A percentile compares a stretch with the other conserved stretches of the same genome.
phyloP scores from a whole-genome alignment of 768 basidiomycete genomes.

The Tubosaeta sp. region DNA sequence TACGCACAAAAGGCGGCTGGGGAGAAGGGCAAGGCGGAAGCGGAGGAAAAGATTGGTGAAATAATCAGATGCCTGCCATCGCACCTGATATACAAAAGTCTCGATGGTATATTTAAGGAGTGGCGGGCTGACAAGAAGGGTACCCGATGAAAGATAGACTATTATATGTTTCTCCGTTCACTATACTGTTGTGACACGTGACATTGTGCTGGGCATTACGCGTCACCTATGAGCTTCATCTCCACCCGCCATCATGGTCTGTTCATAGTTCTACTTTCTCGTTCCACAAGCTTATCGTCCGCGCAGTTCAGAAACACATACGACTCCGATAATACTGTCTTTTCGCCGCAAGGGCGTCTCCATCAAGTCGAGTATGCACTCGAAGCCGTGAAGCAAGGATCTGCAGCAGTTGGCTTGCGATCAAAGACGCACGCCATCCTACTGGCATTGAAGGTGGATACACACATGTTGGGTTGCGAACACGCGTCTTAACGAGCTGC shows the following conservation, averaged over 20 bases:
- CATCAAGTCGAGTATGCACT: slow-evolving; percentile 99
- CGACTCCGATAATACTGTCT: slow-evolving; percentile 98
- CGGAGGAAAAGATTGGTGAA: slow-evolving; percentile 77
- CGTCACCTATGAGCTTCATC: slow-evolving; percentile 26
- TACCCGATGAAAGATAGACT: slow-evolving; percentile 34
- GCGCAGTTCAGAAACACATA: slow-evolving; percentile 90
- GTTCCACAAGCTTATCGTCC: slow-evolving; percentile 2
- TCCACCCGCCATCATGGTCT: slow-evolving; percentile 27
- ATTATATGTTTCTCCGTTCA: slow-evolving; percentile 1
- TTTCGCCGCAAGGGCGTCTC: slow-evolving; percentile 93
- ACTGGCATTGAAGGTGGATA: slow-evolving; percentile 82
- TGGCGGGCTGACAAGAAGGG: slow-evolving; percentile 84
- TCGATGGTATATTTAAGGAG: slow-evolving; percentile 95
- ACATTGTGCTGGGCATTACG: slow-evolving; percentile 22
- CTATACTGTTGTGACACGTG: slow-evolving; percentile 19
- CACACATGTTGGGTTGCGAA: not conserved
- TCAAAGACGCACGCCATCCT: slow-evolving; percentile 94
- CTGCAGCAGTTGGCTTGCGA: slow-evolving; percentile 94
- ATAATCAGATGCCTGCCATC: slow-evolving; percentile 87
- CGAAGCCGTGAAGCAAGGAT: slow-evolving; percentile 99
- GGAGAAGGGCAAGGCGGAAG: slow-evolving; percentile 65
- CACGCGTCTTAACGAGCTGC: slow-evolving; percentile 2
- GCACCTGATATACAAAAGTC: slow-evolving; percentile 81
- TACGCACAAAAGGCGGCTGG: slow-evolving; percentile 70
- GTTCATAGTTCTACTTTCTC: slow-evolving; percentile 6